Base-by-base conservation (phyloP, 176 grass and related monocot species). In the Musa itinerans region DNA sequence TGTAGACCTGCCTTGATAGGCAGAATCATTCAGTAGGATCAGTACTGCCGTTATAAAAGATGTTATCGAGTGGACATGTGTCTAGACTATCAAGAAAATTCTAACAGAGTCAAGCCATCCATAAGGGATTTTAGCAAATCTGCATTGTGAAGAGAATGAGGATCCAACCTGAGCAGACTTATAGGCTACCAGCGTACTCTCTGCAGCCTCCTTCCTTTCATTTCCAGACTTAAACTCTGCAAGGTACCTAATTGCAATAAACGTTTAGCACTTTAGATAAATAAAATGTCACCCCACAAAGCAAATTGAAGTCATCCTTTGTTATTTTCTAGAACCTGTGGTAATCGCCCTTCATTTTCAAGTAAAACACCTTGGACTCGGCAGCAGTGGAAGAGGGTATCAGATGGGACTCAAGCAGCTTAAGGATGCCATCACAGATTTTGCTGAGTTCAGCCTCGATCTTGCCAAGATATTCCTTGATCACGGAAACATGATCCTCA, bases 271-370 rank as follows among this genome's bases (percentile, higher is more conserved):
- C 61, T 9, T 17, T 3, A 54, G 71, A 57, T 10, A 59, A 29
- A 59, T 11, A 59, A 43, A 43, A 43, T 50, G 16, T 70, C 16
- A 34, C 43, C 25, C 2, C 3, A 15, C 11, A 29, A 10, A 6
- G 14, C 9, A 70, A 50, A 70, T n/a, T 9, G 7, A 65, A 65
- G 17, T 51, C 1, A 58, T 26, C 43, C 11, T n/a, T 29, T 59
- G 14, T 2, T 19, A 29, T 48, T 29, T 25, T 29, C 19, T 63
- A 27, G 12, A 63, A 96, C 92, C 92, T 96, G 86, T 91, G 88
- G 69, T 96, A 96, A 70, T 96, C 92, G 34, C 92, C 92, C 86
- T 96, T 96, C 92, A 96, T 96, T 84, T 96, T 96, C 51, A 96
- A 84, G 79, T 91, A 96, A 62, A 96, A 96, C 23, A 96, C 92